These are phyloP conservation scores for Chytriomyces sp. DNA, from an alignment of 192 early-diverging fungal species.

Conservation along the genomic window DNA sequence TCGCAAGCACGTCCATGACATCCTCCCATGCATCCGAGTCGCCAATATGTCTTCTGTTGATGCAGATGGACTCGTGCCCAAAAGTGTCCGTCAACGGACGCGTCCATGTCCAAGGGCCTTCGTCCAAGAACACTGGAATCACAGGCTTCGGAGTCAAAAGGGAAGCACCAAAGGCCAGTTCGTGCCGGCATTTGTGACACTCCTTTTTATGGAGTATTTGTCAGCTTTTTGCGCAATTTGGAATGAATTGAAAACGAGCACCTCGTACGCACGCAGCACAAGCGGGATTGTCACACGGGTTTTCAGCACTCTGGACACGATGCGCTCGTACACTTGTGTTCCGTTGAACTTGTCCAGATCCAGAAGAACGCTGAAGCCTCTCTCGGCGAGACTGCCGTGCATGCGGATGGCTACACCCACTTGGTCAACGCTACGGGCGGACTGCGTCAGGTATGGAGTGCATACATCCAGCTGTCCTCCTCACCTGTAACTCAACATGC, in stretches of 20 bases:
- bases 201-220: neutral
- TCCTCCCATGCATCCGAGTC: neutral
- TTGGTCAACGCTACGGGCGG: neutral
- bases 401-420: neutral
- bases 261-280: neutral
- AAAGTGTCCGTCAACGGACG: neutral
- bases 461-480: neutral
- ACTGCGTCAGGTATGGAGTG: neutral
- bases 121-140: neutral
- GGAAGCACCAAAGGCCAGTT: neutral
- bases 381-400: neutral
- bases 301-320: neutral
- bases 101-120: neutral
- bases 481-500: neutral
- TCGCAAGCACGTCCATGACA: slow-evolving; percentile 16
- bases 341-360: neutral
- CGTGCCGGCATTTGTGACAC: neutral
- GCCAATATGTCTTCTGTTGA: neutral
- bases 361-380: neutral
- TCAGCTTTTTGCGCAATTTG: neutral
- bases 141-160: neutral
- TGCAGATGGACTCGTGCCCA: neutral
- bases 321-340: neutral
- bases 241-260: neutral
- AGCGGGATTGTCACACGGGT: neutral